A percentile compares a stretch with the other conserved stretches of the same genome.
Evolutionary conservation across 768 basidiomycete genomes (phyloP).

Genomic region (Lentinula lateritia): DNA sequence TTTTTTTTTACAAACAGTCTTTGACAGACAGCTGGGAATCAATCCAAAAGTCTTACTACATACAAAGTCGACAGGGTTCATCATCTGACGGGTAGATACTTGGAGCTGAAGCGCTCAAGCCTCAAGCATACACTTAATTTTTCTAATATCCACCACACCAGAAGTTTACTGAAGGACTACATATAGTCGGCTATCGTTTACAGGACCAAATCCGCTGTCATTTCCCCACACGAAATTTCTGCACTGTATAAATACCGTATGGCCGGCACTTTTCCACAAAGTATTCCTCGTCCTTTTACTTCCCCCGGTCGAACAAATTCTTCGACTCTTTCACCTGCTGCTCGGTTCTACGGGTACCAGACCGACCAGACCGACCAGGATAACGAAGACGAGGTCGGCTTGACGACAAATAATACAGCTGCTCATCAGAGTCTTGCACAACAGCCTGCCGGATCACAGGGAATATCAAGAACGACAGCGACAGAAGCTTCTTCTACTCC

Average conservation of each 20-base stretch:
- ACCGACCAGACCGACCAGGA: neutral
- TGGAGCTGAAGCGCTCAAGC: too few relatives aligned
- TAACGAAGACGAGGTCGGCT: neutral
- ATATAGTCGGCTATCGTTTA: neutral
- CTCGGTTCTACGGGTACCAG: neutral
- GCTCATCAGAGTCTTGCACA: neutral
- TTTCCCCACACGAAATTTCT: neutral
- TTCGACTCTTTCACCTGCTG: neutral
- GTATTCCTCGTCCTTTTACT: slow-evolving; percentile 3
- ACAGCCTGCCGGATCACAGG: slow-evolving; percentile 5
- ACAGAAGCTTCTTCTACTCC: neutral
- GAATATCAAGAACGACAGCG: slow-evolving; percentile 1
- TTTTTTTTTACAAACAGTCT: neutral
- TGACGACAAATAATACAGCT: neutral
- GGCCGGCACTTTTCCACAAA: neutral
- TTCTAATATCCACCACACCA: neutral
- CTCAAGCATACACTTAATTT: neutral
- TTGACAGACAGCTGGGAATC: neutral
- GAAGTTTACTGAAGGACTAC: neutral
- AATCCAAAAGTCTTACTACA: neutral
- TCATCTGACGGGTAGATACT: neutral
- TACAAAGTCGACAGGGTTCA: neutral
- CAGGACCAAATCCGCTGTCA: neutral
- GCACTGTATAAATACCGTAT: neutral
- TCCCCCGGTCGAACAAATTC: slow-evolving; percentile 1